Evolutionary conservation across 768 basidiomycete species (phyloP).

Genomic region (Kwoniella dejecticola): DNA sequence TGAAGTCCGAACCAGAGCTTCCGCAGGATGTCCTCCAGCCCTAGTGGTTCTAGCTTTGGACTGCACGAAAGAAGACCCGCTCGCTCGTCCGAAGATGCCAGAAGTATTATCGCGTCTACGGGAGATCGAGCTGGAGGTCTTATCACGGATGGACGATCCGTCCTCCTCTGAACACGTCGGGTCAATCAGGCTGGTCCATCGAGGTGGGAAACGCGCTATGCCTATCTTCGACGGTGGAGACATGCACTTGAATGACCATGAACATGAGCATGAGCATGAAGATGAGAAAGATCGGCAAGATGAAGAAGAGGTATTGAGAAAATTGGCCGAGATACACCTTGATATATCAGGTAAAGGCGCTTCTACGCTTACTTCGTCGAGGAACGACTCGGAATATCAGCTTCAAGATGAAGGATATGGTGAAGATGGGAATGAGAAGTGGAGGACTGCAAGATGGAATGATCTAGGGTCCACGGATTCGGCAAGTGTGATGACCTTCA

Average conservation of each 20-base stretch:
- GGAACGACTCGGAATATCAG: neutral
- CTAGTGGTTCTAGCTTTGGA: constrained; percentile 77
- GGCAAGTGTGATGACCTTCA: constrained; percentile 39
- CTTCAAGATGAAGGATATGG: neutral
- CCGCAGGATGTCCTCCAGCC: constrained; percentile 72
- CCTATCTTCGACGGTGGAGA: constrained; percentile 33
- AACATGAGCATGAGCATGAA: constrained; percentile 5
- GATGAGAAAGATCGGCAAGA: constrained; percentile 36
- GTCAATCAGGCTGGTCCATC: constrained; percentile 76
- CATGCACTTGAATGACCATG: no score
- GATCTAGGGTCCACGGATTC: constrained; percentile 22
- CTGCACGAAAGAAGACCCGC: constrained; percentile 70
- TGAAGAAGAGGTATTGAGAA: constrained; percentile 45
- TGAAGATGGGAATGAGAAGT: constrained; percentile 31
- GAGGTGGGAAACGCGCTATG: constrained; percentile 61
- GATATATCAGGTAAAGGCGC: constrained; percentile 41
- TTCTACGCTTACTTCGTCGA: neutral
- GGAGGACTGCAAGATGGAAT: constrained; percentile 55
- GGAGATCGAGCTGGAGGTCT: constrained; percentile 79
- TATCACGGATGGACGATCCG: constrained; percentile 64
- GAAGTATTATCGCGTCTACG: constrained; percentile 76
- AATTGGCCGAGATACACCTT: constrained; percentile 37
- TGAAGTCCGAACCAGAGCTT: constrained; percentile 71
- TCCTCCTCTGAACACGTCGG: constrained; percentile 74
- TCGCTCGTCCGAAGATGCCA: constrained; percentile 71